Conservation (phyloP, 148 eudicot genomes). For the Chenopodium album region DNA sequence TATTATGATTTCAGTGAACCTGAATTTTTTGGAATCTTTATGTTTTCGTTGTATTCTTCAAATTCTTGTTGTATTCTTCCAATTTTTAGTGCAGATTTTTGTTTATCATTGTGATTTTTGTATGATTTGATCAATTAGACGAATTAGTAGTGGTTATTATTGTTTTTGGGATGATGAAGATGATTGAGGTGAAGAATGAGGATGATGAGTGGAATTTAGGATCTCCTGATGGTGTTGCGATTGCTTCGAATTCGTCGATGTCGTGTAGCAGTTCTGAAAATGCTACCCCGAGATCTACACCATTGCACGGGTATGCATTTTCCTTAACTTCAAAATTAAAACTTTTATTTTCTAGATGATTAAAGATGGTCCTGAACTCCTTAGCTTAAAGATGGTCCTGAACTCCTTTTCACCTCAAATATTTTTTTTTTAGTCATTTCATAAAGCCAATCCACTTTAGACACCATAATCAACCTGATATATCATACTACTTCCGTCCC, state of each 20-base stretch:
- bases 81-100: background rate
- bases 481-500: too few species aligned
- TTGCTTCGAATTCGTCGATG: conserved; percentile 17
- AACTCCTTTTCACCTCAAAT: too few species aligned
- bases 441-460: too few species aligned
- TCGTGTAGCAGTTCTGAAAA: conserved; percentile 20
- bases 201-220: conserved; percentile 16
- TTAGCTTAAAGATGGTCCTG: too few species aligned
- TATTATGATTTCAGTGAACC: conserved; percentile 4
- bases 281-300: conserved; percentile 24
- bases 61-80: too few species aligned
- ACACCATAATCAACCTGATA: too few species aligned
- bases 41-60: background rate
- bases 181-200: conserved; percentile 17
- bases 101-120: background rate
- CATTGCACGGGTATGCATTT: conserved; percentile 19
- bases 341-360: background rate
- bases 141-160: background rate
- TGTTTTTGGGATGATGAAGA: conserved; percentile 5
- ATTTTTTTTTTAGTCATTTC: too few species aligned
- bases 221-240: conserved; percentile 21
- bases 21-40: background rate
- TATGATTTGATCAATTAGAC: background rate
- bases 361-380: too few species aligned
- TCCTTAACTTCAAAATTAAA: background rate